Base-by-base conservation (phyloP, 2,329 filamentous ascomycete genomes). In the Pseudocercospora vitis region DNA sequence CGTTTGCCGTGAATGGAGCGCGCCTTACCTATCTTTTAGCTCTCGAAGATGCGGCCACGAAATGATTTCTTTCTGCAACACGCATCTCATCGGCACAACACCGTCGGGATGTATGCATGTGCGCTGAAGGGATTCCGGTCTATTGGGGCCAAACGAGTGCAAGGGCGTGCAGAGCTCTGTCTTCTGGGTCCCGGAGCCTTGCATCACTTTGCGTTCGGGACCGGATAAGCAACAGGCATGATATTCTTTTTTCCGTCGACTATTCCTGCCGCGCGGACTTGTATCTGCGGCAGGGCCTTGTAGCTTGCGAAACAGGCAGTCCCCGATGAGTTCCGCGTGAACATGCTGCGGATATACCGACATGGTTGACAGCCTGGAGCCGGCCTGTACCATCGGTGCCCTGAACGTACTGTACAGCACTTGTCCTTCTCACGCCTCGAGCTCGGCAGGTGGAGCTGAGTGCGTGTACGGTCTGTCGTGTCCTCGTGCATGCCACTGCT, bases 311-410 rank as follows among this genome's bases (percentile, higher is more conserved):
- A 42, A 42, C 19, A 42, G 4, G 16, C 50, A 40, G 32, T 33
- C 24, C 26, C 45, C 35, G 24, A 42, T 33, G 44, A 53, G 23
- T 24, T 14, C 50, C 50, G 32, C 49, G 29, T 32, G 29, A 28
- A 23, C 42, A 35, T 21, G 37, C 37, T 21, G 37, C 37, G 50
- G 35, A 49, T 44, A 4, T 53, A 45, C 45, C 26, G 45, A 39
- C 51, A 42, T 45, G n/a, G 45, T 49, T 49, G 45, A 49, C 35
- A 53, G 35, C 45, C 45, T 48, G 35, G 32, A 53, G 42, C 45
- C 51, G 45, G 45, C 19, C 45, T 45, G 44, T 24, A 14, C 33
- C n/a, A n/a, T n/a, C n/a, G 35, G 31, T 28, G 42, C 46, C 31
- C 50, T 48, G 44, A 24, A 40, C 28, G 24, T 24, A 14, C 42